Percentiles rank a stretch among this genome's conserved stretches.
Evolutionary conservation across 2,329 filamentous ascomycete genomes (phyloP).

Genomic region (Phialophora tarda): DNA sequence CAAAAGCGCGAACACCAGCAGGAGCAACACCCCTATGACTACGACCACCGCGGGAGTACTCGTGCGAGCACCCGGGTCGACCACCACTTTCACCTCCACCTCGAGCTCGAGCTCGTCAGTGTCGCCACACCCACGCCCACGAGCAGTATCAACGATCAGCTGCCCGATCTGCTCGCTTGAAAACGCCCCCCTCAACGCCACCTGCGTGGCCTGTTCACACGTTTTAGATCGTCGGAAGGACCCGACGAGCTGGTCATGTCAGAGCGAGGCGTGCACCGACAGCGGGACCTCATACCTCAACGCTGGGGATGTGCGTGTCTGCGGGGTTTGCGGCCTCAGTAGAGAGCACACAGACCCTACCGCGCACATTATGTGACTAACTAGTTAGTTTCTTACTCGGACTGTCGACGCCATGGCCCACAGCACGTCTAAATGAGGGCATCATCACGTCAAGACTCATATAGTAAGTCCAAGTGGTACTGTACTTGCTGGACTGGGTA

Average conservation of each 20-base stretch:
- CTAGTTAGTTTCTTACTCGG: too few relatives aligned
- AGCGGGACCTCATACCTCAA: constrained; percentile 66
- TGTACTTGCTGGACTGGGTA: too few relatives aligned
- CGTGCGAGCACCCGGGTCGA: neutral
- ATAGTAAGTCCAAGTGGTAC: too few relatives aligned
- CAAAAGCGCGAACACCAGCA: neutral
- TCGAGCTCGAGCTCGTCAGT: neutral
- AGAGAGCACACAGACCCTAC: constrained; percentile 32
- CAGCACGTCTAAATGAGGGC: too few relatives aligned
- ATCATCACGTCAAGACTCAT: too few relatives aligned
- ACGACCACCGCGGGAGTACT: neutral
- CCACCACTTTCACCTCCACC: neutral
- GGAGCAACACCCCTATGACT: neutral
- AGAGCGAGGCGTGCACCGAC: constrained; percentile 59
- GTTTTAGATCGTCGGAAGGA: constrained; percentile 65
- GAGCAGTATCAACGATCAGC: constrained; percentile 12
- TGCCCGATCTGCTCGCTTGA: constrained; percentile 72
- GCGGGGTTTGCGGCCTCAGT: constrained; percentile 68
- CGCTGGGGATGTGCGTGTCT: constrained; percentile 70
- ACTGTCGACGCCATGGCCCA: too few relatives aligned
- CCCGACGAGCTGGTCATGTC: constrained; percentile 68
- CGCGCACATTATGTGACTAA: too few relatives aligned
- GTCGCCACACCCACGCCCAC: neutral
- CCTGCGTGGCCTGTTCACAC: constrained; percentile 72
- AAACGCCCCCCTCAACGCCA: constrained; percentile 62